phyloP scores from a whole-genome alignment of 1,284 basidiomycete genomes.

The Cutaneotrichosporon sp. region DNA sequence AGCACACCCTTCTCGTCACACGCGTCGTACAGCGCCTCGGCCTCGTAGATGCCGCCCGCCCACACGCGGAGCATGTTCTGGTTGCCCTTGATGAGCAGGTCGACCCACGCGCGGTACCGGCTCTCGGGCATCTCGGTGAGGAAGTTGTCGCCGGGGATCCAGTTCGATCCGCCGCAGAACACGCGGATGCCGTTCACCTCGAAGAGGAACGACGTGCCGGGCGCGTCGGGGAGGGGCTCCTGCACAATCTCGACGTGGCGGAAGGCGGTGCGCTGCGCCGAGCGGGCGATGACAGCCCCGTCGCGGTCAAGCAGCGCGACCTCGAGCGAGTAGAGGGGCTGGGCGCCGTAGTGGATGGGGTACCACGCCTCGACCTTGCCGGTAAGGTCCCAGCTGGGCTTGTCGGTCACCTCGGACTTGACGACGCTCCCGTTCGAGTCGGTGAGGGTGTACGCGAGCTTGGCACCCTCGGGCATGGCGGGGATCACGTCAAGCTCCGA shows the following conservation, averaged over 20 bases:
- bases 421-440: conserved; percentile 25
- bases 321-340: conserved; percentile 70
- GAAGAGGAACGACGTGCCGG: conserved; percentile 79
- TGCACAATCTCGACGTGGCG: conserved; percentile 72
- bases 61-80: conserved; percentile 61
- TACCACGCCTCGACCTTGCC: conserved; percentile 63
- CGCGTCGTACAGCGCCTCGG: conserved; percentile 56
- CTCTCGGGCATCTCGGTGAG: conserved; percentile 67
- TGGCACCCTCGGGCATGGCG: conserved; percentile 6
- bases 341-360: conserved; percentile 77
- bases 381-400: conserved; percentile 59
- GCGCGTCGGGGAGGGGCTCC: conserved; percentile 58
- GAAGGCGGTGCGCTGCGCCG: conserved; percentile 63
- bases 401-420: conserved; percentile 46
- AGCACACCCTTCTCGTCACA: conserved; percentile 68
- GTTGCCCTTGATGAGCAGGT: conserved; percentile 57
- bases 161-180: conserved; percentile 91
- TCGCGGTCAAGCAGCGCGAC: conserved; percentile 56
- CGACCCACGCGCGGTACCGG: conserved; percentile 55
- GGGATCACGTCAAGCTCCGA: conserved; percentile 14
- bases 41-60: conserved; percentile 60
- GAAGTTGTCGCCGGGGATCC: conserved; percentile 90
- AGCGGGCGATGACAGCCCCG: conserved; percentile 26
- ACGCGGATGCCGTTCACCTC: conserved; percentile 81
- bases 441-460: conserved; percentile 19